These are phyloP conservation scores for Glycyrrhiza uralensis DNA, from an alignment of 306 rosid genomes.

Conservation along the genomic window DNA sequence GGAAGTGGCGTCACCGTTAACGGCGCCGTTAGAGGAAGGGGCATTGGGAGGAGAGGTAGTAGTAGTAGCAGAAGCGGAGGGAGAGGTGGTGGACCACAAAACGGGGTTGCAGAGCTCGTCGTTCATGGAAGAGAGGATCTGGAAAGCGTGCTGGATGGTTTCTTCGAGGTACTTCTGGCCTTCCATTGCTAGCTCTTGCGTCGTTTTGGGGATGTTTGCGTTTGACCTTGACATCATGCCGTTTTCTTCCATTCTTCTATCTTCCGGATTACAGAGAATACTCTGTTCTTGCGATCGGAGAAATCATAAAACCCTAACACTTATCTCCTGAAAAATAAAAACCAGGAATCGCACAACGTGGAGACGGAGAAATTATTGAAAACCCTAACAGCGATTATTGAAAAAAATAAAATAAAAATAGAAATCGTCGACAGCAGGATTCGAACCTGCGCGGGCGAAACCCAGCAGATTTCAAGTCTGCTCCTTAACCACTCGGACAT, in stretches of 20 bases:
- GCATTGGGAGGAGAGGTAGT: conserved; percentile 25
- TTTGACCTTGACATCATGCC: conserved; percentile 17
- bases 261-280: not conserved
- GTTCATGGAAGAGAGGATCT: conserved; percentile 93
- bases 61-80: no score
- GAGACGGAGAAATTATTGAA: not conserved
- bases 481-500: conserved; percentile 65
- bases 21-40: conserved; percentile 45
- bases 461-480: conserved; percentile 68
- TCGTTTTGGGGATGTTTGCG: conserved; percentile 36
- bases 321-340: not conserved
- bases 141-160: conserved; percentile 79
- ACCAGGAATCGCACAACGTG: fast-evolving
- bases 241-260: conserved; percentile 54
- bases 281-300: not conserved
- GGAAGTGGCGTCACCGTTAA: conserved; percentile 55
- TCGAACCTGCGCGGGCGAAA: conserved; percentile 67
- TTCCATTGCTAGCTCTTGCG: conserved; percentile 80
- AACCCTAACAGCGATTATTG: not conserved
- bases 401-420: not conserved
- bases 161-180: conserved; percentile 81
- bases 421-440: conserved; percentile 47
- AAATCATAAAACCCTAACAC: not conserved
- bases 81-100: conserved; percentile 68
- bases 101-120: conserved; percentile 91